phyloP scores from a whole-genome alignment of 2,329 filamentous ascomycete species.

The Cadophora luteo-olivacea region DNA sequence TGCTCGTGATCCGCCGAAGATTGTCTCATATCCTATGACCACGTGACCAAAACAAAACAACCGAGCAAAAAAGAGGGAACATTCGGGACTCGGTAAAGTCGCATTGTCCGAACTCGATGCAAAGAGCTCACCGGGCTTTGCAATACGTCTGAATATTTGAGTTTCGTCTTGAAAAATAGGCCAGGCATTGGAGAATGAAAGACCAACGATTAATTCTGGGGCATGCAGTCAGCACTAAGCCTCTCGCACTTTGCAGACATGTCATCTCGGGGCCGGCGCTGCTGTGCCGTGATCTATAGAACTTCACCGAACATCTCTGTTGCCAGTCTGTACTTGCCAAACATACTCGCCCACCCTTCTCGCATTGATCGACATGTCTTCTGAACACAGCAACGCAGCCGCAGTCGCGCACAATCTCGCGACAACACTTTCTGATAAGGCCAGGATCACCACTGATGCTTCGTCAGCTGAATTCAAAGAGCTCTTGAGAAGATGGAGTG shows the following conservation, averaged over 20 bases:
- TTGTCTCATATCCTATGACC: not conserved
- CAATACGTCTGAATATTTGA: not conserved
- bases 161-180: not conserved
- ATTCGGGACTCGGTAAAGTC: not conserved
- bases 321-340: too few species aligned
- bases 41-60: not conserved
- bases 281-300: not conserved
- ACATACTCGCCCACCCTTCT: too few species aligned
- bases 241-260: constrained; percentile 5
- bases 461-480: constrained; percentile 16
- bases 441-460: constrained; percentile 18
- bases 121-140: not conserved
- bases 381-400: not conserved
- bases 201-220: not conserved
- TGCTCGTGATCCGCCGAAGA: too few species aligned
- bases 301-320: not conserved
- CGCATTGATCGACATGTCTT: not conserved
- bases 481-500: constrained; percentile 22
- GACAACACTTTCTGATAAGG: constrained; percentile 3
- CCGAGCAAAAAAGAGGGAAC: not conserved
- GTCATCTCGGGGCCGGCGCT: not conserved
- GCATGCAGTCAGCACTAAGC: constrained; percentile 14
- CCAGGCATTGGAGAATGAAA: not conserved
- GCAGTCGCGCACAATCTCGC: constrained; percentile 1
- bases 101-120: constrained; percentile 1